phyloP scores from a whole-genome alignment of 345 rosid genomes.

The Pistacia vera region DNA sequence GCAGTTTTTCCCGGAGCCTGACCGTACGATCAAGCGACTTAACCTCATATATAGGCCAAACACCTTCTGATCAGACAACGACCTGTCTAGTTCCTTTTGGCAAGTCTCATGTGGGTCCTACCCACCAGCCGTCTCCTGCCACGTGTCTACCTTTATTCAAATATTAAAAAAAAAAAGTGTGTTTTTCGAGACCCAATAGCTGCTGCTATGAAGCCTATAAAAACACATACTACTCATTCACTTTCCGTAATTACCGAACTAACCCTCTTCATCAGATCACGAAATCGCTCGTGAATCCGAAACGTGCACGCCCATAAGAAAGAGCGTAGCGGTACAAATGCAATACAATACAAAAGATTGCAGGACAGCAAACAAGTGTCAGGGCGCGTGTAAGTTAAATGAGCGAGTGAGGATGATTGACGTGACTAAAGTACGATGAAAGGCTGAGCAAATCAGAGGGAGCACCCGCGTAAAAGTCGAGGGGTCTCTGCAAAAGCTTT shows the following conservation, averaged over 20 bases:
- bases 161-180: not conserved
- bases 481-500: constrained; percentile 31
- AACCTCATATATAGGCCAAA: constrained; percentile 27
- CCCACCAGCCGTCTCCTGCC: constrained; percentile 29
- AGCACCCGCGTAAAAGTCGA: constrained; percentile 69
- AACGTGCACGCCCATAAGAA: constrained; percentile 21
- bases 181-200: constrained; percentile 15
- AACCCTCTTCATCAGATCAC: not conserved
- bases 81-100: constrained; percentile 50
- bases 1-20: constrained; percentile 16
- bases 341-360: not conserved
- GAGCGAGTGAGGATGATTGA: constrained; percentile 16
- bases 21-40: constrained; percentile 34
- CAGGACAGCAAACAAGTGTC: not conserved
- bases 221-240: not conserved
- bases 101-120: constrained; percentile 37
- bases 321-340: not conserved
- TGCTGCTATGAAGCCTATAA: not conserved
- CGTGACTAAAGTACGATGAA: constrained; percentile 61
- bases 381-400: constrained; percentile 25
- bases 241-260: not conserved
- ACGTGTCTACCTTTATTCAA: constrained; percentile 21
- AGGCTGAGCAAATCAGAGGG: constrained; percentile 34
- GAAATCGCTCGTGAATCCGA: not conserved
- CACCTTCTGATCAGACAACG: constrained; percentile 42